Base-by-base conservation (phyloP, 2,329 filamentous ascomycete species). In the Ophiostoma quercus region DNA sequence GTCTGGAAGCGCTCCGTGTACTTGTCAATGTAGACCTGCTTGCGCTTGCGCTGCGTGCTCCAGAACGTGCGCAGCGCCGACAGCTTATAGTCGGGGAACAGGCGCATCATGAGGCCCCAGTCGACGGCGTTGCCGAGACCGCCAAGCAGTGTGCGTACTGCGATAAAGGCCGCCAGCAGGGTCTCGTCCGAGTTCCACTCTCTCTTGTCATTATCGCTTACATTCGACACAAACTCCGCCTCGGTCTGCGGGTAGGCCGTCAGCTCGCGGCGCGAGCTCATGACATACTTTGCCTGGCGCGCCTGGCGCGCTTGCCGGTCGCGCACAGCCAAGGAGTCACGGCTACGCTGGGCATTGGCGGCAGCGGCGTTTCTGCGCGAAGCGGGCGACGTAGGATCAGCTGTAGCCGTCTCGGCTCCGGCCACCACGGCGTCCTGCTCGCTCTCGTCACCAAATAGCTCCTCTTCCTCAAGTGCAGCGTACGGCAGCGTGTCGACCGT, bases 1-100 rank as follows among this genome's bases (percentile, higher is more conserved):
- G 85, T 81, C 74, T 90, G 88, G 73, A 94, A 92, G 66, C 86
- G 84, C 6, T 83, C 80, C 5, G 86, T 87, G 63, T 90, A 75
- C 57, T 84, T 83, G 4, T 85, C 80, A 47, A 91, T 81, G 67
- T 84, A 83, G 0, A 81, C 80, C 65, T 80, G 82, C 37, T 85
- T 82, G 67, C 84, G 82, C 71, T 84, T 83, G 34, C 80, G 80
- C n/a, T 84, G 77, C 39, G 77, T 78, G 1, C 80, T 78, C 87
- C 88, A 90, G 70, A 85, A 84, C 67, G 82, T 83, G 29, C 82
- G 82, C 51, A 90, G 77, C 14, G 80, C 81, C 37, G 80, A 82
- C 14, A 87, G 78, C 5, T 82, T 83, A 67, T 83, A 80, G 16
- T 81, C 79, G 0, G 86, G 87, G 74, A 87, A 89, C 16, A 87